A percentile compares a stretch with the other conserved stretches of the same genome.
Evolutionary conservation across 306 rosid species (phyloP).

Genomic region (Benincasa hispida): DNA sequence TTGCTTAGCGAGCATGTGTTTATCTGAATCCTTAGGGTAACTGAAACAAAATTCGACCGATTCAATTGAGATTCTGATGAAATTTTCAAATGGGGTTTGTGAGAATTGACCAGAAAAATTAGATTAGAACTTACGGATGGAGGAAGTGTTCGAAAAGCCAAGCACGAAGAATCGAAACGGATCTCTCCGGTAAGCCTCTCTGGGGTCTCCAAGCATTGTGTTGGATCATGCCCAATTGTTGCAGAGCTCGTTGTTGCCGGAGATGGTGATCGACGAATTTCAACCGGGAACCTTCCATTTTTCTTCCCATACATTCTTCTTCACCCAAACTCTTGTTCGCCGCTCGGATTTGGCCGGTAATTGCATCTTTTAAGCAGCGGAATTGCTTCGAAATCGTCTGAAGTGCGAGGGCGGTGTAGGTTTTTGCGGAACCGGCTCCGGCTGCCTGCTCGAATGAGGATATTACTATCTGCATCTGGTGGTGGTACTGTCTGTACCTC

Average conservation of each 20-base stretch:
- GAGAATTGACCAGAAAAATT: not conserved
- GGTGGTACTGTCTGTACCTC: slow-evolving; percentile 81
- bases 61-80: not conserved
- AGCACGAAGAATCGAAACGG: slow-evolving; percentile 93
- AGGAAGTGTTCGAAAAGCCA: slow-evolving; percentile 99
- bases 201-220: slow-evolving; percentile 99
- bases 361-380: slow-evolving; percentile 80
- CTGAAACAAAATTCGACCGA: slow-evolving; percentile 27
- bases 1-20: slow-evolving; percentile 91
- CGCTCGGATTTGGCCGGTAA: slow-evolving; percentile 50
- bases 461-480: slow-evolving; percentile 80
- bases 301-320: slow-evolving; percentile 58
- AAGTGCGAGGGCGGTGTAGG: slow-evolving; percentile 85
- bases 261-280: slow-evolving; percentile 85
- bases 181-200: slow-evolving; percentile 88
- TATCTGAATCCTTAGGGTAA: slow-evolving; percentile 94
- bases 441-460: slow-evolving; percentile 73
- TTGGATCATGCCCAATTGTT: slow-evolving; percentile 94
- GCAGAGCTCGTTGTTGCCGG: slow-evolving; percentile 87
- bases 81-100: not conserved
- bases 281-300: slow-evolving; percentile 73
- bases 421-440: slow-evolving; percentile 68
- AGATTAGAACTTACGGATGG: slow-evolving; percentile 60
- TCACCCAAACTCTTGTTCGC: slow-evolving; percentile 82
- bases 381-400: slow-evolving; percentile 89